Evolutionary conservation across 2,329 filamentous ascomycete species (phyloP).

Genomic region (Fusarium subglutinans): DNA sequence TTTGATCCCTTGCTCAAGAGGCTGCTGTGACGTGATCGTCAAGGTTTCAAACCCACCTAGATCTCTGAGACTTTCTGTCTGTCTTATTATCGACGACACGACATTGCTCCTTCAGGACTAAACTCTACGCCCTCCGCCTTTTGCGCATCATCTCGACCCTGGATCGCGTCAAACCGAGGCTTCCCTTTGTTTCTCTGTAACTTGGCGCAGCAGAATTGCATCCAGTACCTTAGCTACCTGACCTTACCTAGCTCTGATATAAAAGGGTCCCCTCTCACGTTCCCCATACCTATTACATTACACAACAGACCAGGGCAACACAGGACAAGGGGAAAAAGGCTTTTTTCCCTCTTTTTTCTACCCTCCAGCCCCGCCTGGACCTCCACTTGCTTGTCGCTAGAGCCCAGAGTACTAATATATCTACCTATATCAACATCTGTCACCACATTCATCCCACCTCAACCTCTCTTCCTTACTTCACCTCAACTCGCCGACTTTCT

Average conservation of each 20-base stretch:
- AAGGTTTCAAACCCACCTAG: conserved; percentile 24
- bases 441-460: conserved; percentile 9
- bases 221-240: background rate
- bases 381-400: conserved; percentile 24
- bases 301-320: conserved; percentile 7
- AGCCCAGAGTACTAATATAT: conserved; percentile 19
- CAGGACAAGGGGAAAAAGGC: conserved; percentile 11
- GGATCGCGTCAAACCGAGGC: conserved; percentile 39
- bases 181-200: conserved; percentile 20
- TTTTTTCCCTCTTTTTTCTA: conserved; percentile 19
- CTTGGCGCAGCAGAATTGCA: conserved; percentile 26
- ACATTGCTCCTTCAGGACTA: conserved; percentile 11
- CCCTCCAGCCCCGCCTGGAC: conserved; percentile 22
- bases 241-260: conserved; percentile 31
- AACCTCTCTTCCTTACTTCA: background rate
- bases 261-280: conserved; percentile 28
- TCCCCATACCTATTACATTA: conserved; percentile 7
- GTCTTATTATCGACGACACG: conserved; percentile 4
- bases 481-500: background rate
- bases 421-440: conserved; percentile 30
- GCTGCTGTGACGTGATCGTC: conserved; percentile 36
- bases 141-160: conserved; percentile 32
- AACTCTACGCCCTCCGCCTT: conserved; percentile 19
- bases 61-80: background rate
- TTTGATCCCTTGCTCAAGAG: conserved; percentile 28